These are phyloP conservation scores for Henckelia pumila DNA, from an alignment of 257 asterid genomes.

Conservation along the genomic window DNA sequence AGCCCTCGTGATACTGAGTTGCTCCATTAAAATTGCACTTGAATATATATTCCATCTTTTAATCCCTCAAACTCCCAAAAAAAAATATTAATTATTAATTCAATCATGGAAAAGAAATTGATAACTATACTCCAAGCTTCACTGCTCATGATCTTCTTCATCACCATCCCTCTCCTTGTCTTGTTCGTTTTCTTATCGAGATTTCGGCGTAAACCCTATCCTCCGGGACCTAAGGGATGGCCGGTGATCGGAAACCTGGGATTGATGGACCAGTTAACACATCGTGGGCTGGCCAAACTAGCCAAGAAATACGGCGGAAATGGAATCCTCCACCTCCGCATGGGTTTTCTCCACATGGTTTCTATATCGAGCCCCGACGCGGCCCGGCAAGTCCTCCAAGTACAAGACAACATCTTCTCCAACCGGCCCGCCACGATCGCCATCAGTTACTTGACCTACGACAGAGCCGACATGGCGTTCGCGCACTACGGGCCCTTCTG, in stretches of 20 bases:
- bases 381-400: conserved; percentile 80
- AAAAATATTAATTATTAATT: too few species aligned
- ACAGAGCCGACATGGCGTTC: conserved; percentile 93
- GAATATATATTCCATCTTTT: too few species aligned
- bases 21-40: too few species aligned
- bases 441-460: conserved; percentile 67
- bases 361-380: conserved; percentile 72
- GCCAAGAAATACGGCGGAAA: conserved; percentile 80
- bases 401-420: conserved; percentile 79
- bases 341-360: conserved; percentile 66
- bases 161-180: conserved; percentile 23
- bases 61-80: too few species aligned
- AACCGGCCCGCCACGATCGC: conserved; percentile 84
- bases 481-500: conserved; percentile 93
- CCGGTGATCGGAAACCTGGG: conserved; percentile 79
- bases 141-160: conserved; percentile 9
- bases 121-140: too few species aligned
- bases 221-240: conserved; percentile 86
- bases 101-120: too few species aligned
- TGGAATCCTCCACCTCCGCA: conserved; percentile 65
- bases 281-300: conserved; percentile 63
- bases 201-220: conserved; percentile 47
- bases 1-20: too few species aligned
- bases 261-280: conserved; percentile 66
- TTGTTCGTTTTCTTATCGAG: conserved; percentile 22